These are phyloP conservation scores for Knufia petricola DNA, from an alignment of 2,329 filamentous ascomycete species.

Conservation along the genomic window DNA sequence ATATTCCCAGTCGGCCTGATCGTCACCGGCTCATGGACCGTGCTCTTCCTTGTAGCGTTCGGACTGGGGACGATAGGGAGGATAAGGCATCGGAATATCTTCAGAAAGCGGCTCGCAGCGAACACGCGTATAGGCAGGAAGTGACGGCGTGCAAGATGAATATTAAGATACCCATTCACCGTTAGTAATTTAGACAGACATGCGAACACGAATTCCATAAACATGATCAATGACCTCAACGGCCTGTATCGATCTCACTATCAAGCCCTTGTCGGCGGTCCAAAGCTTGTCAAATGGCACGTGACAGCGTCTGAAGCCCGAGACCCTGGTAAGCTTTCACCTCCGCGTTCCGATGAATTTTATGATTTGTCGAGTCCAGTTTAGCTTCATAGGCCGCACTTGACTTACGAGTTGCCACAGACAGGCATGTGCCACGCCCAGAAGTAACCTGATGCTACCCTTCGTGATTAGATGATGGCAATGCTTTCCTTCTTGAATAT, in stretches of 20 bases:
- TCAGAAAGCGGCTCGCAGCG: slow-evolving; percentile 24
- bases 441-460: neutral
- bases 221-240: neutral
- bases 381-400: neutral
- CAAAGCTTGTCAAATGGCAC: neutral
- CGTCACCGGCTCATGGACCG: slow-evolving; percentile 27
- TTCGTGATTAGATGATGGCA: neutral
- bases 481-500: neutral
- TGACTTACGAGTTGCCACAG: neutral
- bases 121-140: slow-evolving; percentile 7
- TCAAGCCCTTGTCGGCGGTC: no score
- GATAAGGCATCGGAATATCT: slow-evolving; percentile 27
- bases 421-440: neutral
- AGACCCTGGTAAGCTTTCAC: neutral
- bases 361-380: neutral
- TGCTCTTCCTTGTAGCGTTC: slow-evolving; percentile 26
- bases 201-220: slow-evolving; percentile 2
- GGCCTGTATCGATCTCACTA: no score
- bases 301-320: neutral
- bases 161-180: slow-evolving; percentile 7
- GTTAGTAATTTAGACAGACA: slow-evolving; percentile 5
- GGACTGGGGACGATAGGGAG: slow-evolving; percentile 28
- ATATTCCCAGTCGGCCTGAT: slow-evolving; percentile 28
- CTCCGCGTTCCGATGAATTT: neutral
- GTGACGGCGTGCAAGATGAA: slow-evolving; percentile 3